Evolutionary conservation across 1,139 yeast genomes (phyloP).

Genomic region (Saccharomyces hybrid): DNA sequence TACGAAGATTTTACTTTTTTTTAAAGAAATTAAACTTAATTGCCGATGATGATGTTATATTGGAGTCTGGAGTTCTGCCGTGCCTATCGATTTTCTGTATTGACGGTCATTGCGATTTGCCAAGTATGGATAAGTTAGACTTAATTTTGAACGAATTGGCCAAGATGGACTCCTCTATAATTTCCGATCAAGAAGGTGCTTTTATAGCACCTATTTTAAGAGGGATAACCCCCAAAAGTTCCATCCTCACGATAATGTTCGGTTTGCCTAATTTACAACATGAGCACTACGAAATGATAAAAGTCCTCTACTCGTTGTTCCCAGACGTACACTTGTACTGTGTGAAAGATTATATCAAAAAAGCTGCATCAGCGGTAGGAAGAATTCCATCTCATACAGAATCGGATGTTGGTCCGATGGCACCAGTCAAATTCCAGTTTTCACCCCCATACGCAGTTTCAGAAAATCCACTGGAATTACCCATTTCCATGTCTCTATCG

Average conservation of each 20-base stretch:
- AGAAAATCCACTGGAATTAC: constrained; percentile 50
- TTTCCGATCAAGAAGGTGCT: constrained; percentile 76
- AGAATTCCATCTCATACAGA: neutral
- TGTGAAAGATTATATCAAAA: constrained; percentile 57
- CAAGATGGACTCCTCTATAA: constrained; percentile 29
- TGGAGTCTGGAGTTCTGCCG: constrained; percentile 24
- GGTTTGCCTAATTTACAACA: constrained; percentile 53
- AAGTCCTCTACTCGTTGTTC: constrained; percentile 50
- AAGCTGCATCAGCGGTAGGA: constrained; percentile 24
- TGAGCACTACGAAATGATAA: too few relatives aligned
- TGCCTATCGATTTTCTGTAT: constrained; percentile 36
- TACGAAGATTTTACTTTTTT: constrained; percentile 52
- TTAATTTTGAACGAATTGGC: constrained; percentile 42
- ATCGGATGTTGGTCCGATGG: constrained; percentile 3
- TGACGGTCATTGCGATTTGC: constrained; percentile 33
- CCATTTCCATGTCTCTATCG: constrained; percentile 77
- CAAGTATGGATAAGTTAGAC: constrained; percentile 45
- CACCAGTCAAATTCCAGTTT: constrained; percentile 31
- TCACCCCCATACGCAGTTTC: constrained; percentile 75
- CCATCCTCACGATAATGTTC: constrained; percentile 66
- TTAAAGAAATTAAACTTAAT: constrained; percentile 35
- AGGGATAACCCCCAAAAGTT: constrained; percentile 47
- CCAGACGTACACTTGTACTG: constrained; percentile 74
- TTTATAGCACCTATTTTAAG: constrained; percentile 84
- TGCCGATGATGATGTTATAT: constrained; percentile 12